Evolutionary conservation across 2,329 filamentous ascomycete genomes (phyloP).

Genomic region (Hymenoscyphus scutula): DNA sequence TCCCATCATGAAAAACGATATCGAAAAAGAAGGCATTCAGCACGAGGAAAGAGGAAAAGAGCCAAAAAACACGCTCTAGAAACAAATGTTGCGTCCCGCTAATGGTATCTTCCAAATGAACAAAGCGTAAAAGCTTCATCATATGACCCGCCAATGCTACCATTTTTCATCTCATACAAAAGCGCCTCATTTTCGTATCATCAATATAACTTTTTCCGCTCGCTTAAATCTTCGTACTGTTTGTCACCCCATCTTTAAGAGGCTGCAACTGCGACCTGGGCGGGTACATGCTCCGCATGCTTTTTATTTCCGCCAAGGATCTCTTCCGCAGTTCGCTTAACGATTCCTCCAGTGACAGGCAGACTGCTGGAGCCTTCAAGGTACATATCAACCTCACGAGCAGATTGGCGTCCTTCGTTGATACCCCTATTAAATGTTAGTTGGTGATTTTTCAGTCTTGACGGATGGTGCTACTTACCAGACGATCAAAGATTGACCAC

Average conservation of each 20-base stretch:
- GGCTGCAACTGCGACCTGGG: slow-evolving; percentile 27
- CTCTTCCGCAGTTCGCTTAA: slow-evolving; percentile 77
- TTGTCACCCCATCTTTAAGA: background rate
- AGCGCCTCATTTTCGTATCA: background rate
- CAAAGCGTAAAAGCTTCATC: slow-evolving; percentile 3
- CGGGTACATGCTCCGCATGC: slow-evolving; percentile 27
- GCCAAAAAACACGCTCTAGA: background rate
- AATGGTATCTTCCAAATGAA: slow-evolving; percentile 1
- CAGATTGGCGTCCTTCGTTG: slow-evolving; percentile 92
- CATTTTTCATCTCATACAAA: slow-evolving; percentile 2
- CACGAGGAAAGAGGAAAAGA: background rate
- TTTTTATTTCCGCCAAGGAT: slow-evolving; percentile 45
- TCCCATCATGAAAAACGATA: background rate
- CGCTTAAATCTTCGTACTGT: background rate
- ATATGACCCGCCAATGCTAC: slow-evolving; percentile 1
- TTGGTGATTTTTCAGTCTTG: background rate
- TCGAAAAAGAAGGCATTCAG: background rate
- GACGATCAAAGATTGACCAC: slow-evolving; percentile 93
- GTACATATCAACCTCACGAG: slow-evolving; percentile 87
- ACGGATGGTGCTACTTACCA: slow-evolving; percentile 60
- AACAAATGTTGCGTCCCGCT: background rate
- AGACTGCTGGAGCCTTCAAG: slow-evolving; percentile 77
- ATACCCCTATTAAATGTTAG: slow-evolving; percentile 68
- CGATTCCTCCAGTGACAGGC: slow-evolving; percentile 88
- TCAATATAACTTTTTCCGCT: background rate